A percentile compares a stretch with the other conserved stretches of the same genome.
phyloP scores from a whole-genome alignment of 306 rosid genomes.

The Gynostemma pentaphyllum region DNA sequence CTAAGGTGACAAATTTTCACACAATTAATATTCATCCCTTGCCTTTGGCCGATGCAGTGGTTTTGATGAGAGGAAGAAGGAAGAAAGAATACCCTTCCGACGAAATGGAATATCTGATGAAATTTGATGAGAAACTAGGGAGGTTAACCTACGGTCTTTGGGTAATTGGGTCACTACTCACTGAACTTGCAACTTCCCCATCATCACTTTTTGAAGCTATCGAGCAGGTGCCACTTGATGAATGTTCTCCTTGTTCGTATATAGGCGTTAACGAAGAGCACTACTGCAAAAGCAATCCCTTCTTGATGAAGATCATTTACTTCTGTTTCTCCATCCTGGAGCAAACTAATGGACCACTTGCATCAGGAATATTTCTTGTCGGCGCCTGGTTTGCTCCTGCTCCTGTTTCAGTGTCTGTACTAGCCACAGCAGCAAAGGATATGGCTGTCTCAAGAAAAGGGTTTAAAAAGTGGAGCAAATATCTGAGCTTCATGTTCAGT shows the following conservation, averaged over 20 bases:
- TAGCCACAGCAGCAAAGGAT: constrained; percentile 45
- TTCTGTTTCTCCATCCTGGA: constrained; percentile 44
- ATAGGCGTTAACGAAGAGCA: constrained; percentile 53
- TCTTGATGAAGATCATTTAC: constrained; percentile 55
- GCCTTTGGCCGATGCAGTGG: constrained; percentile 56
- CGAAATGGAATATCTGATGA: constrained; percentile 43
- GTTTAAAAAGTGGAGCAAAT: constrained; percentile 46
- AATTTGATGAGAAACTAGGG: constrained; percentile 53
- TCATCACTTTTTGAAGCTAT: constrained; percentile 55
- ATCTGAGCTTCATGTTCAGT: constrained; percentile 22
- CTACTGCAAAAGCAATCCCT: constrained; percentile 54
- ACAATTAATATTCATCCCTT: constrained; percentile 51
- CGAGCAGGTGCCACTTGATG: constrained; percentile 39
- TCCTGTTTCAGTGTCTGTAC: constrained; percentile 43
- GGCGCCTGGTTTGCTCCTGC: constrained; percentile 70
- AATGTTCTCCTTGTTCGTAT: constrained; percentile 31
- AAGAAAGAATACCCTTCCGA: constrained; percentile 47
- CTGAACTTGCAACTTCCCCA: constrained; percentile 55
- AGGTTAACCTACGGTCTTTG: constrained; percentile 65
- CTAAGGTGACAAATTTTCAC: constrained; percentile 55
- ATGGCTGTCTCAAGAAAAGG: constrained; percentile 28
- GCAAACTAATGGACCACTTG: constrained; percentile 38
- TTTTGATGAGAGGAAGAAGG: constrained; percentile 60
- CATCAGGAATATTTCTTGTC: constrained; percentile 62
- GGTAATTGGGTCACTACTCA: constrained; percentile 56